Percentiles rank a stretch among this genome's conserved stretches.
Conservation (phyloP, 495 filamentous ascomycete genomes). For the Aspergillus incahuasiensis region DNA sequence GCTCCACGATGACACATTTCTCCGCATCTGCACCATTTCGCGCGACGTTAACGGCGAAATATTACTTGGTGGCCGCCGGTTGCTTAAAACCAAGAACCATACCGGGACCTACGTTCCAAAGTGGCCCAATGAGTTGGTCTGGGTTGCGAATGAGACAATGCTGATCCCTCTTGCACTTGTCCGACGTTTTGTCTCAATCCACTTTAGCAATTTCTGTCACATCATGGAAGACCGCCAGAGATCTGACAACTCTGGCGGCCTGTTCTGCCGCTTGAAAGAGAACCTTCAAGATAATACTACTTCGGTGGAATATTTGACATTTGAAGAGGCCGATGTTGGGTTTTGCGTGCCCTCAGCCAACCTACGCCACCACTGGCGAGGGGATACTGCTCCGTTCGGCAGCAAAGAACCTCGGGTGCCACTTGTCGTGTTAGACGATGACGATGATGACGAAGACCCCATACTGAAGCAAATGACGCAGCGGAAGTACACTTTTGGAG, state of each 20-base stretch:
- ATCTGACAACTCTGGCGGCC: neutral
- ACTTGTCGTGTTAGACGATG: constrained; percentile 13
- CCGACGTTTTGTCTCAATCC: constrained; percentile 19
- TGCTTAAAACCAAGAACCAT: constrained; percentile 12
- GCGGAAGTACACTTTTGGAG: constrained; percentile 58
- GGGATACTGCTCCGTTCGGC: constrained; percentile 27
- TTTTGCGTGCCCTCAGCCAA: constrained; percentile 3
- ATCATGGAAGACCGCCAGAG: constrained; percentile 5
- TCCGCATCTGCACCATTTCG: constrained; percentile 18
- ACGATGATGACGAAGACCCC: constrained; percentile 21
- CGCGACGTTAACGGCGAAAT: constrained; percentile 3
- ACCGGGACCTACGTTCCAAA: constrained; percentile 18
- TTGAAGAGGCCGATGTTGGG: constrained; percentile 22
- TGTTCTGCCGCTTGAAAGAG: constrained; percentile 32
- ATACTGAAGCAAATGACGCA: neutral
- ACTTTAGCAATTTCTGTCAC: constrained; percentile 31
- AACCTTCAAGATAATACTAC: constrained; percentile 9
- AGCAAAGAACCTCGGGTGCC: constrained; percentile 2
- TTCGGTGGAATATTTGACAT: constrained; percentile 27
- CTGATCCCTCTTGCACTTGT: constrained; percentile 22
- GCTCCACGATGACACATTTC: constrained; percentile 17
- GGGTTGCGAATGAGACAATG: constrained; percentile 18
- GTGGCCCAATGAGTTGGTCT: constrained; percentile 22
- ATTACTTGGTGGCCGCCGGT: constrained; percentile 19
- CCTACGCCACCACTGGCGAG: constrained; percentile 32